phyloP scores from a whole-genome alignment of 2,329 filamentous ascomycete species.

The Lojkania enalia region DNA sequence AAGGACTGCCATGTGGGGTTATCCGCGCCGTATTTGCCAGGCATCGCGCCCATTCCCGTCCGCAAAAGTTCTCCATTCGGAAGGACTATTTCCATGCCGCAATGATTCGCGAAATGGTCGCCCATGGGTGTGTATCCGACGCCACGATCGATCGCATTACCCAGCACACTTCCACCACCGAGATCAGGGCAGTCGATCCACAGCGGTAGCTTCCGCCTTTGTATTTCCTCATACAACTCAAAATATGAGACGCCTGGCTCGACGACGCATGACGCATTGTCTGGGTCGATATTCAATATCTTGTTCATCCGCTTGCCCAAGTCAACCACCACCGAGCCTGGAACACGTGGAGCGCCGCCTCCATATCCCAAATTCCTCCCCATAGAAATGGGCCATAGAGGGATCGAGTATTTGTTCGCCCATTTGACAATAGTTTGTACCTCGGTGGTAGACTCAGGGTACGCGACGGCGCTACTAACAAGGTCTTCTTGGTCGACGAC shows the following conservation, averaged over 20 bases:
- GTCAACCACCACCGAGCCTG: conserved; percentile 56
- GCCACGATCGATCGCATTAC: conserved; percentile 55
- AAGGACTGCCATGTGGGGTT: conserved; percentile 37
- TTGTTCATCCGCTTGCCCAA: conserved; percentile 59
- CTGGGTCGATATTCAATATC: conserved; percentile 56
- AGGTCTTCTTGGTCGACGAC: conserved; percentile 50
- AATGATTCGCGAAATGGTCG: conserved; percentile 52
- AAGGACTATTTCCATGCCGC: conserved; percentile 50
- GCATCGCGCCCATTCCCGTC: conserved; percentile 48
- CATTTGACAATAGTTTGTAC: conserved; percentile 53
- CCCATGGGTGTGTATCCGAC: conserved; percentile 47
- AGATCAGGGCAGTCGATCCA: conserved; percentile 55
- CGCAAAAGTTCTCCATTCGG: conserved; percentile 46
- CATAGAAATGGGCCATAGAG: conserved; percentile 55
- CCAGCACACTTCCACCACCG: conserved; percentile 48
- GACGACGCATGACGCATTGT: conserved; percentile 55
- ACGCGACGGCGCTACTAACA: conserved; percentile 49
- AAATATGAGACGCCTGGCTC: conserved; percentile 61
- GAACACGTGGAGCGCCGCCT: conserved; percentile 58
- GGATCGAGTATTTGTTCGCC: conserved; percentile 52
- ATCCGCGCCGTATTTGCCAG: conserved; percentile 25
- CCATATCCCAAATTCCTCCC: conserved; percentile 59
- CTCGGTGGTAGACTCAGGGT: conserved; percentile 44
- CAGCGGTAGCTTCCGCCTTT: conserved; percentile 44
- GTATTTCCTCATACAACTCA: conserved; percentile 56